phyloP scores from a whole-genome alignment of 768 basidiomycete species.

The Russula virescens region DNA sequence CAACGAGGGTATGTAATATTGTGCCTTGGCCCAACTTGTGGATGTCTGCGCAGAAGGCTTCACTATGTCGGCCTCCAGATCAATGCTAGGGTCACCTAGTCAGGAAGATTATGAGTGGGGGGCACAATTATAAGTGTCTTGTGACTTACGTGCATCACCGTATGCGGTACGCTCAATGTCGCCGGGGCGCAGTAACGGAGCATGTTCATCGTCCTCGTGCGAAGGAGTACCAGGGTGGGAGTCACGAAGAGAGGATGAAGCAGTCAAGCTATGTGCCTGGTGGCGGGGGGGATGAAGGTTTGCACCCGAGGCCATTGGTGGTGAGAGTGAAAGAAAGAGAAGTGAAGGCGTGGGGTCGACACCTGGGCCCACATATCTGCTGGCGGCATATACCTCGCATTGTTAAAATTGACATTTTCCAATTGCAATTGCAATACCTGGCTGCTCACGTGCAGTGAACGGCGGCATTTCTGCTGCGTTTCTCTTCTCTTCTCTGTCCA shows the following conservation, averaged over 20 bases:
- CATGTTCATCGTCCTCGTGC: conserved; percentile 14
- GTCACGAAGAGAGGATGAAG: neutral
- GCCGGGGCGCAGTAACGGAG: conserved; percentile 10
- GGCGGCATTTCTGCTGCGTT: neutral
- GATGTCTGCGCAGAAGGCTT: conserved; percentile 1
- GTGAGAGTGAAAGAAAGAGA: neutral
- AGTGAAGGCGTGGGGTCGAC: neutral
- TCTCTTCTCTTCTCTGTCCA: neutral
- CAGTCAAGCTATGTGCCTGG: neutral
- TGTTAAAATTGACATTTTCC: no score
- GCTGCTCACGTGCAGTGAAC: neutral
- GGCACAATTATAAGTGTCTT: neutral
- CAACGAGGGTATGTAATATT: conserved; percentile 73
- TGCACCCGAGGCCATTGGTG: neutral
- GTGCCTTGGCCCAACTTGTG: conserved; percentile 41
- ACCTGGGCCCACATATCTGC: no score
- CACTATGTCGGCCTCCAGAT: conserved; percentile 1
- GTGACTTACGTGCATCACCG: neutral
- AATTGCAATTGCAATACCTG: no score
- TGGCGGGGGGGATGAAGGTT: neutral
- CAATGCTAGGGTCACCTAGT: neutral
- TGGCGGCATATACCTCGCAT: no score
- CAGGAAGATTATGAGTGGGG: neutral
- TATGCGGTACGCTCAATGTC: conserved; percentile 14
- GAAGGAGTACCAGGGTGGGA: conserved; percentile 12